A percentile compares a stretch with the other conserved stretches of the same genome.
These are phyloP conservation scores for Albizia julibrissin DNA, from an alignment of 306 rosid species.

Conservation along the genomic window DNA sequence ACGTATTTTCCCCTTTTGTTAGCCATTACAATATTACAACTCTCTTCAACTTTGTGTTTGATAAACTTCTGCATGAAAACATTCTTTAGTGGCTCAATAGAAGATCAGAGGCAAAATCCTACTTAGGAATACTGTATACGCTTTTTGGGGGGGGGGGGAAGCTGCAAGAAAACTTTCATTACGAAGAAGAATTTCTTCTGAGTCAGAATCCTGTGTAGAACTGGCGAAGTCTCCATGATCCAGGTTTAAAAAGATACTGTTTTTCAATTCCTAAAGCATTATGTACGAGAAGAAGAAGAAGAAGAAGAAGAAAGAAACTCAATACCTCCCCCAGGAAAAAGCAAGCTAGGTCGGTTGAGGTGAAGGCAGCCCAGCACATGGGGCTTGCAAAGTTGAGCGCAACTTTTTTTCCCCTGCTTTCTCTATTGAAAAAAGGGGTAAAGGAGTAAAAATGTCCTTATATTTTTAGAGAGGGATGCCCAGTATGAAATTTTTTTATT, in stretches of 20 bases:
- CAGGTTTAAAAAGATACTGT: not conserved
- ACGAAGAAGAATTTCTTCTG: not conserved
- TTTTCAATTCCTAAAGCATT: not conserved
- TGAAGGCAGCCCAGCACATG: not conserved
- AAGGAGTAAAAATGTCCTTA: no score
- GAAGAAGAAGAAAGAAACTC: not conserved
- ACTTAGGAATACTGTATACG: not conserved
- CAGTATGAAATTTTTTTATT: no score
- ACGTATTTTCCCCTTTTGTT: not conserved
- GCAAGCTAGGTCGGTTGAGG: not conserved
- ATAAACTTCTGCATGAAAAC: not conserved
- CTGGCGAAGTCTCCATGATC: not conserved
- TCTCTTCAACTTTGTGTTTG: not conserved
- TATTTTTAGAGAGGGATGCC: no score
- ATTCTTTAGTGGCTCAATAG: not conserved
- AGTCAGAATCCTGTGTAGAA: not conserved
- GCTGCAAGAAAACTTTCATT: not conserved
- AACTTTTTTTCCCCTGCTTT: not conserved
- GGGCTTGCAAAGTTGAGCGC: not conserved
- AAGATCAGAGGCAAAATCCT: not conserved
- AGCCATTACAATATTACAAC: not conserved
- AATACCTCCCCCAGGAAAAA: not conserved
- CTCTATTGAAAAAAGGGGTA: no score
- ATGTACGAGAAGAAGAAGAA: not conserved
- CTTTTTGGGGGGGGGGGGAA: no score